Conservation (phyloP, 148 eudicot species). For the Amaranthus cruentus region DNA sequence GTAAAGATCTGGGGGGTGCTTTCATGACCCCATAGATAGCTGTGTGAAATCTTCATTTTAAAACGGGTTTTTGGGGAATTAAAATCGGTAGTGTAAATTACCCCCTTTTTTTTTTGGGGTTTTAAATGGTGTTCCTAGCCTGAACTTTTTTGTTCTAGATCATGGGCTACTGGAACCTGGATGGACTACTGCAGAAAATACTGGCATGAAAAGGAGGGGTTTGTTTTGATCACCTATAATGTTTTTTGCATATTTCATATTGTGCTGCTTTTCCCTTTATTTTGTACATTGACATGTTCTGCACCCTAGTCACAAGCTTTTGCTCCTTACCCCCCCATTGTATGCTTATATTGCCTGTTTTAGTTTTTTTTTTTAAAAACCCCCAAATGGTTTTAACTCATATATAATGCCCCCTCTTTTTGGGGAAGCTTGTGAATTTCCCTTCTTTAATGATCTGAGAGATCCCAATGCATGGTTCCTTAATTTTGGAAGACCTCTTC, state of each 20-base stretch:
- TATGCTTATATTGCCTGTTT: neutral
- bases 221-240: no score
- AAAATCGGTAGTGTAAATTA: no score
- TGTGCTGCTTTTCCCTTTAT: no score
- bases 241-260: no score
- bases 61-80: neutral
- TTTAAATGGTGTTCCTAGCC: no score
- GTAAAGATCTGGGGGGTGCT: neutral
- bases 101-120: no score
- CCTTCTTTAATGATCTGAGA: conserved; percentile 79
- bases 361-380: neutral
- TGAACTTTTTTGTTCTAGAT: no score
- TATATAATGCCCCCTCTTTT: conserved; percentile 38
- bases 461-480: conserved; percentile 73
- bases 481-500: conserved; percentile 67
- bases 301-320: neutral
- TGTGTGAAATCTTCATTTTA: neutral
- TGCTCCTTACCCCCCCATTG: neutral
- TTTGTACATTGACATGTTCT: no score
- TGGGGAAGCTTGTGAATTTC: conserved; percentile 98
- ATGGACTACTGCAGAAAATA: no score
- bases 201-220: no score
- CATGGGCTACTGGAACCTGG: no score
- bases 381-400: neutral
- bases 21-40: no score